Evolutionary conservation across 1,284 basidiomycete genomes (phyloP), one percentile per base, ranked within the genome.

Genomic region (Hemileia vastatrix): DNA sequence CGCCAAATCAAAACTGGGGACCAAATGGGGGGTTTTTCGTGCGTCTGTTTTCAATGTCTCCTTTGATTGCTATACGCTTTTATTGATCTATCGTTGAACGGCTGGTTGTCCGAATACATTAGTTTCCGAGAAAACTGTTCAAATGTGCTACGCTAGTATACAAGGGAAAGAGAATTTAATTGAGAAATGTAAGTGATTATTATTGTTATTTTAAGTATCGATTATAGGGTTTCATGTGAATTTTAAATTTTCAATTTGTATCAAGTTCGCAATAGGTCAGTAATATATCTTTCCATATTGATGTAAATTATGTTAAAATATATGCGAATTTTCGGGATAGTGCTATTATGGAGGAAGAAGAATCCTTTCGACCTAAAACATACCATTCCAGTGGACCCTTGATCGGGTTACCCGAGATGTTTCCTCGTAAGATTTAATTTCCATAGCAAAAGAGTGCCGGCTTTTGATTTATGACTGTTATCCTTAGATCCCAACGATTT

Each of bases 61-160:
- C 11, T 24, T 8, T 50, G 63, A 11, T 48, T 21, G 40, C 55
- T 61, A 47, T 47, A 54, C 45, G 54, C 19, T 33, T 4, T 18
- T 48, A 2, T 33, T 21, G 24, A 8, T 64, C 40, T 68, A n/a
- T n/a, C n/a, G n/a, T n/a, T n/a, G n/a, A n/a, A n/a, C n/a, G n/a
- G n/a, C n/a, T n/a, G n/a, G n/a, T n/a, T n/a, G n/a, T n/a, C n/a
- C 87, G 87, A 88, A 90, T 72, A 84, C 88, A 83, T 88, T 86
- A 75, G 86, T 86, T 13, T 88, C 86, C 63, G 87, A 90, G 76
- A 91, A 91, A 73, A 83, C 88, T 11, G 77, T 90, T 32, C 86
- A 88, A 69, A 87, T 90, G 85, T 85, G 84, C 67, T 90, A 90
- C 70, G 88, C 88, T 2, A 88, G 86, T 67, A 88, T 87, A 69